Percentiles rank a stretch among this genome's conserved stretches.
Evolutionary conservation across 2,329 filamentous ascomycete species (phyloP).

Genomic region (Cordyceps tenuipes): DNA sequence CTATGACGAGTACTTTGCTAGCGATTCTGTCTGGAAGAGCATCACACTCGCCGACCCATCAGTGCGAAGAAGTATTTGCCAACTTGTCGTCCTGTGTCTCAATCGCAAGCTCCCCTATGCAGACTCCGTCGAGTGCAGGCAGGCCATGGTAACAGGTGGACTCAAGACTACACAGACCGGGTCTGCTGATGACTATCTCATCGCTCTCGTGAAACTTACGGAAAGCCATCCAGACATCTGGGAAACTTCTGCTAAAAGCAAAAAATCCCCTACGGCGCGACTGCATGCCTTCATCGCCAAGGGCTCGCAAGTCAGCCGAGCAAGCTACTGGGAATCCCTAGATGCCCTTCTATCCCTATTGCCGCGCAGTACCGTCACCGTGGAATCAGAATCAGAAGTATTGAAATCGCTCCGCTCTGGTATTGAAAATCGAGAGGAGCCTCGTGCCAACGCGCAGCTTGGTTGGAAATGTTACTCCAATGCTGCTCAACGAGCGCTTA

Average conservation of each 20-base stretch:
- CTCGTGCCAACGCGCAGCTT: slow-evolving; percentile 53
- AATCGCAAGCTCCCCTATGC: slow-evolving; percentile 39
- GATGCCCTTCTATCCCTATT: slow-evolving; percentile 54
- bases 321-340: slow-evolving; percentile 65
- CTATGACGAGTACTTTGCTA: slow-evolving; percentile 59
- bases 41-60: slow-evolving; percentile 53
- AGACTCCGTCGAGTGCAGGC: slow-evolving; percentile 43
- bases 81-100: slow-evolving; percentile 42
- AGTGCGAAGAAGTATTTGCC: slow-evolving; percentile 43
- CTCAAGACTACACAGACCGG: slow-evolving; percentile 64
- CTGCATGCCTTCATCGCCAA: slow-evolving; percentile 68
- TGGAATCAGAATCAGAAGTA: slow-evolving; percentile 50
- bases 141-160: slow-evolving; percentile 61
- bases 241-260: slow-evolving; percentile 47
- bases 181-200: slow-evolving; percentile 64
- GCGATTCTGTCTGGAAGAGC: slow-evolving; percentile 58
- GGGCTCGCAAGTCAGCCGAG: slow-evolving; percentile 71
- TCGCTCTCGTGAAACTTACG: slow-evolving; percentile 60
- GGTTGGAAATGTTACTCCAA: slow-evolving; percentile 73
- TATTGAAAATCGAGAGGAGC: slow-evolving; percentile 66
- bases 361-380: slow-evolving; percentile 33
- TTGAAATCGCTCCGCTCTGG: slow-evolving; percentile 62
- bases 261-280: slow-evolving; percentile 45
- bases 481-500: slow-evolving; percentile 46
- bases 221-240: slow-evolving; percentile 59